phyloP scores from a whole-genome alignment of 1,284 basidiomycete genomes.

The Vanrija sp. region DNA sequence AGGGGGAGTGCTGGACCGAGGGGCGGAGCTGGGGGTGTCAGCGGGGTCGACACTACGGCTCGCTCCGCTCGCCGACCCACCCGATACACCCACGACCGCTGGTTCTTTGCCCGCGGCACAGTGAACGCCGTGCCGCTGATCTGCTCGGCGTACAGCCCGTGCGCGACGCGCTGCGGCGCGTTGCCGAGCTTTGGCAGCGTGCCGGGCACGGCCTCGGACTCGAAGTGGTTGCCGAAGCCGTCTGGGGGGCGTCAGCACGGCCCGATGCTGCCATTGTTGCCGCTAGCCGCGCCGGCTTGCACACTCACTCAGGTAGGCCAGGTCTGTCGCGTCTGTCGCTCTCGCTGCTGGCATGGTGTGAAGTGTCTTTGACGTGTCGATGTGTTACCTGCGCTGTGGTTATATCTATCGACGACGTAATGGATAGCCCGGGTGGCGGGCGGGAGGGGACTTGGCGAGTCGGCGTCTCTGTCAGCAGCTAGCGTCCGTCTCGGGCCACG shows the following conservation, averaged over 20 bases:
- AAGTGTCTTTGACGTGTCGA: no score
- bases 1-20: conserved; percentile 58
- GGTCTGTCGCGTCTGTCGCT: no score
- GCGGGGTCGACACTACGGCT: background rate
- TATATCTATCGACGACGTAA: no score
- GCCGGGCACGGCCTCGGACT: conserved; percentile 13
- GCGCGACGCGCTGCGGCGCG: conserved; percentile 60
- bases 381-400: no score
- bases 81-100: conserved; percentile 49
- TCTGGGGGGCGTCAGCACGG: background rate
- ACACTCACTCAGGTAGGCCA: no score
- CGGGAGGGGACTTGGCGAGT: no score
- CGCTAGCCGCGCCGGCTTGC: no score
- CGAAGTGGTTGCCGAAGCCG: conserved; percentile 14
- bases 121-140: conserved; percentile 61
- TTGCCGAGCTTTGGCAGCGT: conserved; percentile 58
- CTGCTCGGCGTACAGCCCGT: conserved; percentile 60
- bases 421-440: no score
- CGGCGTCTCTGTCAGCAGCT: no score
- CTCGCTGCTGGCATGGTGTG: no score
- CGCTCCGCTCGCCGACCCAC: background rate
- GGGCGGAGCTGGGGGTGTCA: conserved; percentile 51
- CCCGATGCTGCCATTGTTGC: no score
- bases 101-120: conserved; percentile 55
- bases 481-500: no score